These are phyloP conservation scores for Atkinsonella texensis DNA, from an alignment of 2,329 filamentous ascomycete genomes.

Conservation along the genomic window DNA sequence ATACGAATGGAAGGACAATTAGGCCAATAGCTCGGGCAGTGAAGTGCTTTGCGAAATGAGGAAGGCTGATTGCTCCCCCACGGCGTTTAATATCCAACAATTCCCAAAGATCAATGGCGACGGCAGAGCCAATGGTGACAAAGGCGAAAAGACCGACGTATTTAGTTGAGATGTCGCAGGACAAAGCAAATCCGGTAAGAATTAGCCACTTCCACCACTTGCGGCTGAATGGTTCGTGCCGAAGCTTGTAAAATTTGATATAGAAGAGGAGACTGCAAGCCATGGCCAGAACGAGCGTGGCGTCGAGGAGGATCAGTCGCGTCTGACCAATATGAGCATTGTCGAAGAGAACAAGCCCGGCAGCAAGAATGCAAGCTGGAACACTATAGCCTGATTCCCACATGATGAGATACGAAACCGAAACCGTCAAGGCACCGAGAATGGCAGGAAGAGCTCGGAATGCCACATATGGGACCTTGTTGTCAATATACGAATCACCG, in stretches of 20 bases:
- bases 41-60: constrained; percentile 81
- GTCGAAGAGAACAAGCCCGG: constrained; percentile 82
- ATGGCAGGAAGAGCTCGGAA: constrained; percentile 89
- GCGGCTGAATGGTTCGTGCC: constrained; percentile 76
- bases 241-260: constrained; percentile 93
- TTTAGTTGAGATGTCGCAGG: constrained; percentile 96
- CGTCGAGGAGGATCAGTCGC: constrained; percentile 85
- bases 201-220: constrained; percentile 99
- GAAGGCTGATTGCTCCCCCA: constrained; percentile 66
- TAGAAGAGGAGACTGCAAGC: constrained; percentile 88
- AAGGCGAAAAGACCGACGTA: constrained; percentile 97
- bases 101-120: constrained; percentile 90
- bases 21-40: constrained; percentile 73
- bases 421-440: constrained; percentile 83
- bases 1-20: constrained; percentile 85
- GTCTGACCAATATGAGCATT: constrained; percentile 98
- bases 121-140: constrained; percentile 88
- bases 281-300: constrained; percentile 91
- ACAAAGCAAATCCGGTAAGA: constrained; percentile 84
- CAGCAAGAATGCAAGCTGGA: constrained; percentile 78
- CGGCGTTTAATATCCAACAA: constrained; percentile 80
- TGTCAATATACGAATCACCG: constrained; percentile 92
- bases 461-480: constrained; percentile 95
- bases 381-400: constrained; percentile 98
- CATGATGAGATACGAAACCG: constrained; percentile 95